A percentile compares a stretch with the other conserved stretches of the same genome.
Conservation (phyloP, 179 eudicot species). For the Silene vulgaris region DNA sequence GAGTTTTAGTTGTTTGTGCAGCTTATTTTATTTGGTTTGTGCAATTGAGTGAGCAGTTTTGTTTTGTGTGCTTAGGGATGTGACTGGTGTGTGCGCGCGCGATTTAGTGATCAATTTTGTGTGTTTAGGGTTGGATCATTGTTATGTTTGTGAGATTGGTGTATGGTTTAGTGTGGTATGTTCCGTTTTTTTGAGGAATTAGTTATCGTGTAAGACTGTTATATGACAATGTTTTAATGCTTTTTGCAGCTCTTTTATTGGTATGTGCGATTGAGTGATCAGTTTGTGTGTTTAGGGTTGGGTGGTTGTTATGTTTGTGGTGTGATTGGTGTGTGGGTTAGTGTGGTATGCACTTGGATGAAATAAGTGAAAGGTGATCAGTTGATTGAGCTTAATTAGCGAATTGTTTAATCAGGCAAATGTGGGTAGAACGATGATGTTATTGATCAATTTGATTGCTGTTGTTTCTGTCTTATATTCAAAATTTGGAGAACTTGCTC, state of each 20-base stretch:
- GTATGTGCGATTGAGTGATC: neutral
- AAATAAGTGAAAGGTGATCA: neutral
- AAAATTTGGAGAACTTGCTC: no score
- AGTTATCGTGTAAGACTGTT: neutral
- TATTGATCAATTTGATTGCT: neutral
- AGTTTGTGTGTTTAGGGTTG: neutral
- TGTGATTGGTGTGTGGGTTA: neutral
- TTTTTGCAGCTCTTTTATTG: neutral
- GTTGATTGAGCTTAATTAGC: neutral
- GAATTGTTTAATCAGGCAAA: neutral
- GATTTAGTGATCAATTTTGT: neutral
- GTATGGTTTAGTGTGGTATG: constrained; percentile 40
- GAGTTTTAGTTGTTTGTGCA: no score
- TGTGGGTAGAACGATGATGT: neutral
- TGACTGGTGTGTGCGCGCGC: no score
- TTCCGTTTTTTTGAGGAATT: neutral
- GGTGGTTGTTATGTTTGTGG: neutral
- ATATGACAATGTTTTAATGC: no score
- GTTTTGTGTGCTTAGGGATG: no score
- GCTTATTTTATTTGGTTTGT: no score
- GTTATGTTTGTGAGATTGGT: neutral
- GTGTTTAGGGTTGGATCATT: neutral
- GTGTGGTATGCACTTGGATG: neutral
- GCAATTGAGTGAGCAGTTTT: no score
- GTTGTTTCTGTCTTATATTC: no score